A percentile compares a stretch with the other conserved stretches of the same genome.
phyloP scores from a whole-genome alignment of 371 early-diverging fungal genomes.

The Umbelopsis sp. region DNA sequence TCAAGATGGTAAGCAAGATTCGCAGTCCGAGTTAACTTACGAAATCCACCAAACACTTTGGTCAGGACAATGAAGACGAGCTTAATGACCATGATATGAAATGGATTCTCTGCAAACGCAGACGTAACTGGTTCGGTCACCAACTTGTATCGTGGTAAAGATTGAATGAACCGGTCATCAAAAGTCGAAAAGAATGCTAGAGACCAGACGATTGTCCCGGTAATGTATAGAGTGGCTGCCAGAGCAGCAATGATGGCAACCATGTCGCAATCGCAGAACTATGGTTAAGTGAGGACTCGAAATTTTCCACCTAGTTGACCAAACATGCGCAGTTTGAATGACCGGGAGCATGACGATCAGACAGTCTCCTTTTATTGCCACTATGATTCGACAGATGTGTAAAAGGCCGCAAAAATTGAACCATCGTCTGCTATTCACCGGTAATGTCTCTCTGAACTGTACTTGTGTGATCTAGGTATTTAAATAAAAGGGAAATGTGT shows the following conservation, averaged over 20 bases:
- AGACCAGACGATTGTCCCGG: slow-evolving; percentile 16
- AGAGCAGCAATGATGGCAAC: slow-evolving; percentile 21
- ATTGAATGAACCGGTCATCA: slow-evolving; percentile 21
- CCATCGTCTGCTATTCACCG: no score
- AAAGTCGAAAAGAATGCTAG: slow-evolving; percentile 15
- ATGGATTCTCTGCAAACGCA: slow-evolving; percentile 26
- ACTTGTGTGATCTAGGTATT: no score
- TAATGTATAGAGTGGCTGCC: slow-evolving; percentile 25
- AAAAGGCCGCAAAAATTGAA: no score
- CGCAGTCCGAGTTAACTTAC: slow-evolving; percentile 25
- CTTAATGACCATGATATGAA: slow-evolving; percentile 31
- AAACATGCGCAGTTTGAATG: slow-evolving; percentile 8
- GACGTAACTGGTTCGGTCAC: slow-evolving; percentile 23
- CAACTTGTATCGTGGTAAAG: slow-evolving; percentile 20
- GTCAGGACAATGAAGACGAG: slow-evolving; percentile 24
- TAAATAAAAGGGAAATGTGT: no score
- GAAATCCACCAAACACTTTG: slow-evolving; percentile 32
- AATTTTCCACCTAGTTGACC: neutral
- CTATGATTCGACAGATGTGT: neutral
- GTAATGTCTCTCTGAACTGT: no score
- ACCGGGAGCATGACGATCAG: no score
- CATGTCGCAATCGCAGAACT: neutral
- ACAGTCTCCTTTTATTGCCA: neutral
- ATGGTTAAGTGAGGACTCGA: no score
- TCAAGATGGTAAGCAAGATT: neutral